phyloP scores from a whole-genome alignment of 2,329 filamentous ascomycete species.

The Paraphoma chrysanthemicola region DNA sequence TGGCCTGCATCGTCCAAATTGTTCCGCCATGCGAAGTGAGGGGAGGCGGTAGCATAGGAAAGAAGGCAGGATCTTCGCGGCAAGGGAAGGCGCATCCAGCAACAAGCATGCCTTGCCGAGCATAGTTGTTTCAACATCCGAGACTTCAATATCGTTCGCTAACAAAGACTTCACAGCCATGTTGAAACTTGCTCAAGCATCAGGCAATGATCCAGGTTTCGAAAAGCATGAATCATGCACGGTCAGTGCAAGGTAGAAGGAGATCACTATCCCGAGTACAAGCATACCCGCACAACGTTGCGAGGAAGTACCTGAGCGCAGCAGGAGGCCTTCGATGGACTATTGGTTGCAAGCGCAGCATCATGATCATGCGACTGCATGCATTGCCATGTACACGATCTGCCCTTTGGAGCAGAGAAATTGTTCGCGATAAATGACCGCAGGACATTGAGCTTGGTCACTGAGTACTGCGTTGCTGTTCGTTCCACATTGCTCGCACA shows the following conservation, averaged over 20 bases:
- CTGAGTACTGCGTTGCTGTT: conserved; percentile 19
- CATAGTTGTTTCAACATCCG: conserved; percentile 3
- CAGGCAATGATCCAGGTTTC: neutral
- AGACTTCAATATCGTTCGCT: neutral
- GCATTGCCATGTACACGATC: conserved; percentile 10
- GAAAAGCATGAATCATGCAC: neutral
- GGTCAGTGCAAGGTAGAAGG: neutral
- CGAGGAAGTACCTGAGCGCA: conserved; percentile 1
- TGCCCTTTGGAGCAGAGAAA: neutral
- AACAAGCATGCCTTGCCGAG: conserved; percentile 1
- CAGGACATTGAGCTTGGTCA: neutral
- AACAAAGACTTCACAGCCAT: neutral
- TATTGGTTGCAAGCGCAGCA: neutral
- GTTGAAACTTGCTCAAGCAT: neutral
- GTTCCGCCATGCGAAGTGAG: conserved; percentile 14
- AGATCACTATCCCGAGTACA: neutral
- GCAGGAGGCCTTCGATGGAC: neutral
- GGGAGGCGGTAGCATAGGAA: neutral
- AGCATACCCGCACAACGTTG: conserved; percentile 3
- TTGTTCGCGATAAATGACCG: too few relatives aligned
- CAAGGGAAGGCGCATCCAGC: conserved; percentile 5
- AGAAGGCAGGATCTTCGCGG: conserved; percentile 9
- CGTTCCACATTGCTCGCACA: conserved; percentile 38
- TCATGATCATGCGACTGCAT: conserved; percentile 15
- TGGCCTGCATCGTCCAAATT: conserved; percentile 11